Evolutionary conservation across 106 monocot genomes (phyloP), one percentile per base, ranked within the genome.

Genomic region (Chionographis japonica): DNA sequence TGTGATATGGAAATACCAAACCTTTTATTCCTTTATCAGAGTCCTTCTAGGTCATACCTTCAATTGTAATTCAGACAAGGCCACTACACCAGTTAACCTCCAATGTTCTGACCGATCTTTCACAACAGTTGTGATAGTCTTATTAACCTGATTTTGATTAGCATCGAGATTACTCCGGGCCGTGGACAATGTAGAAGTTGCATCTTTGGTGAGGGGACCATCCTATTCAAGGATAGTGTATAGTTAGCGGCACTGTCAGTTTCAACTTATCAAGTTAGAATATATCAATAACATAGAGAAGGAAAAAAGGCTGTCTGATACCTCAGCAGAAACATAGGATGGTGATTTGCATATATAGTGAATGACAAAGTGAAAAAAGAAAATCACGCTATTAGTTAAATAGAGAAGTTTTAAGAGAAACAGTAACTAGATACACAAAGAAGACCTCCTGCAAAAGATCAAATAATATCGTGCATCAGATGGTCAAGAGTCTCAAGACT

Each of bases 71-170:
- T 87, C 80, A 62, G 89, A 83, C 80, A 92, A 70, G 42, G 87
- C 82, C 27, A 84, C 80, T 19, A 98, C 82, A 74, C 92, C 89
- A 41, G 85, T 97, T 66, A 71, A 37, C 72, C 71, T 92, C 89
- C 97, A 98, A 42, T 68, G 74, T 54, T 89, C 81, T 18, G 39
- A 63, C 10, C 72, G 86, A 50, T 46, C 79, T 79, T 75, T 86
- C 17, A 51, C 54, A 42, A 81, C 50, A 56, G 61, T 54, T 17
- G 58, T 16, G n/a, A 52, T 56, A 59, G 51, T 57, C 67, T 71
- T 75, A 56, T 15, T 18, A 43, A 12, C 40, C 71, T 69, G 58
- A 67, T 1, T 59, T 51, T 19, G 73, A 55, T 49, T 58, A 42
- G 18, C 39, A 67, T 36, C 40, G 56, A 46, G 12, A 58, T 13